Base-by-base conservation (phyloP, 805 yeast species). In the Priceomyces castillae region DNA sequence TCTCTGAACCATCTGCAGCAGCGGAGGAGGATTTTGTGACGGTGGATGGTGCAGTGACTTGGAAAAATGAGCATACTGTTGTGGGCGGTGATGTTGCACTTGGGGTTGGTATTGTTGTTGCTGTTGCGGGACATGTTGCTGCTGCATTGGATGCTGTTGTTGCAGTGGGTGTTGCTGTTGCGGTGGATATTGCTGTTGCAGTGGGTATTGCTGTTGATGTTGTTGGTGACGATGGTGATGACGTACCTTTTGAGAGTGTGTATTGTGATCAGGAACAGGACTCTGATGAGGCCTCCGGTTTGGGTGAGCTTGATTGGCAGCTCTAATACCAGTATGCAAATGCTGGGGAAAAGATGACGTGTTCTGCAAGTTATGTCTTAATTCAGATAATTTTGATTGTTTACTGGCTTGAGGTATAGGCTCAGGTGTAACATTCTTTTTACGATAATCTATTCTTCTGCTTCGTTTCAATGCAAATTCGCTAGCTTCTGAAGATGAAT, bases 401-500 rank as follows among this genome's bases (percentile, higher is more conserved):
- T 56, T 58, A 23, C 22, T 46, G 17, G 41, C 46, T 9, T 22
- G 25, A 22, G 25, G 25, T 6, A 9, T 9, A 7, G 9, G 9
- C 31, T 58, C 67, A 46, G 52, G 55, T 33, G 39, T 22, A 15
- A 33, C 20, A 30, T 43, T 39, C 19, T 54, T 61, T 37, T 69
- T 70, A 22, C 71, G 51, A 51, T 70, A 69, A 47, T 69, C 73
- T 2, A 65, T 58, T 37, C 76, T 56, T 45, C 75, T 64, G 43
- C 70, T 61, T 43, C 76, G 53, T 34, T 61, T 59, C 45, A 70
- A 57, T 2, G 70, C 51, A 49, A 67, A 62, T 34, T 56, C 61
- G 4, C 51, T 48, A 4, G 44, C 17, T 12, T n/a, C 20, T 17
- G 40, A 15, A 7, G 15, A 11, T n/a, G 20, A 10, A n/a, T 17